Base-by-base conservation (phyloP, 2,329 filamentous ascomycete species). In the Exophiala aquamarina region DNA sequence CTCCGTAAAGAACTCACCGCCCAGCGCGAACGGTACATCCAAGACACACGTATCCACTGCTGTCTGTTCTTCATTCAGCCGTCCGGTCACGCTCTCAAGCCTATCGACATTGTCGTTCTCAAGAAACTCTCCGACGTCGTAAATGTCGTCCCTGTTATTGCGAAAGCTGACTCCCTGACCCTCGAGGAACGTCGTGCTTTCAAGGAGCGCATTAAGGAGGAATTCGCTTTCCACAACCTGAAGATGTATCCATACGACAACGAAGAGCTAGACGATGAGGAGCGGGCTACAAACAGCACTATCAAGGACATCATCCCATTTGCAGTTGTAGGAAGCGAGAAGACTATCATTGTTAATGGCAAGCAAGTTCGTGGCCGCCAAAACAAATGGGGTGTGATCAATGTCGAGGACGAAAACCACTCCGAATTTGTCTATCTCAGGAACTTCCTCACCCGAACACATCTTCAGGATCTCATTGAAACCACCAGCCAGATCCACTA, bases 231-330 rank as follows among this genome's bases (percentile, higher is more conserved):
- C 86, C 93, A 98, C 83, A 97, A 97, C 80, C 83, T 98, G 66
- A 92, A 95, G 81, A 98, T 98, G 93, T 98, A 95, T 79, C 93
- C 93, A 52, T 98, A 98, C 71, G 93, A 98, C 72, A 97, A 96
- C 68, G 93, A 98, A 64, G 93, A 98, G 79, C 86, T 97, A 62
- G 93, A 98, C 66, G 87, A 93, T 57, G 93, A 98, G 78, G 93
- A 98, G 77, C 86, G 89, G 63, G 84, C 85, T 53, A 78, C 95
- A 73, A 97, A 97, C 76, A 84, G 83, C 50, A 88, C 95, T 68
- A 98, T 98, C 76, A 97, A 97, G 90, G 86, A 85, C 68, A 87
- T 96, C 62, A 89, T 98, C 58, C 93, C 93, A 59, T 98, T 98
- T 68, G 93, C 93, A 36, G 92, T 98, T 58, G 92, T 98, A 60